These are phyloP conservation scores for Scheffersomyces ergatensis DNA, from an alignment of 805 yeast genomes.

Conservation along the genomic window DNA sequence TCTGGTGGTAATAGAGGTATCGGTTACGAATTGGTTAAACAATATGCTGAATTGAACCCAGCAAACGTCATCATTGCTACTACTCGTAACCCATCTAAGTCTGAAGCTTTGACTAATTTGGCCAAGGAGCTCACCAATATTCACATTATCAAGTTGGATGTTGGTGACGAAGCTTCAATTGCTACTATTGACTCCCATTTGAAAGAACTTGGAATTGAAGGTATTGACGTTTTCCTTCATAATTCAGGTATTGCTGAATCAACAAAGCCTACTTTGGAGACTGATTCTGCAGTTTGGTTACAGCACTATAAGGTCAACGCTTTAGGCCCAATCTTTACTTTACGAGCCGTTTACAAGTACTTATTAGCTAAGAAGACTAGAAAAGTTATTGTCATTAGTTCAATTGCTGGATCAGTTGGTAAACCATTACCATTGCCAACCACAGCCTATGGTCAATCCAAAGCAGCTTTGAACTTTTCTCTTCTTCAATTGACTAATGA, in stretches of 20 bases:
- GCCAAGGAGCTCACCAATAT: constrained; percentile 8
- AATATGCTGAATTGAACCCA: constrained; percentile 17
- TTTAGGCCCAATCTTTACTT: not conserved
- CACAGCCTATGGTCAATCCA: constrained; percentile 32
- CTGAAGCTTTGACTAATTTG: constrained; percentile 13
- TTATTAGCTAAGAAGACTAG: not conserved
- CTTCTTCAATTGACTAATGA: constrained; percentile 23
- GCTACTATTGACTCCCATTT: constrained; percentile 10
- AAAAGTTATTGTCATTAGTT: not conserved
- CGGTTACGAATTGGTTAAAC: constrained; percentile 30
- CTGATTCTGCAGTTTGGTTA: not conserved
- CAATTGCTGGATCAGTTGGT: not conserved
- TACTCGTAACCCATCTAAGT: constrained; percentile 27
- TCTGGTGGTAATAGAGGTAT: constrained; percentile 47
- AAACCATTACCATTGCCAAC: not conserved
- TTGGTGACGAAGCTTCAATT: constrained; percentile 15
- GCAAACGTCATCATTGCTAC: constrained; percentile 37
- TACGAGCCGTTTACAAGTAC: not conserved
- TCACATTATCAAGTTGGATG: constrained; percentile 10
- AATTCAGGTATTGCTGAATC: constrained; percentile 23
- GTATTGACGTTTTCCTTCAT: constrained; percentile 31
- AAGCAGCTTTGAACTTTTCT: constrained; percentile 33
- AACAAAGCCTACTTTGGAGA: not conserved
- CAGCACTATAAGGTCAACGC: not conserved
- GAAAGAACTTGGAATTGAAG: constrained; percentile 18